Evolutionary conservation across 345 rosid genomes (phyloP), one percentile per base, ranked within the genome.

Genomic region (Camelina sativa): DNA sequence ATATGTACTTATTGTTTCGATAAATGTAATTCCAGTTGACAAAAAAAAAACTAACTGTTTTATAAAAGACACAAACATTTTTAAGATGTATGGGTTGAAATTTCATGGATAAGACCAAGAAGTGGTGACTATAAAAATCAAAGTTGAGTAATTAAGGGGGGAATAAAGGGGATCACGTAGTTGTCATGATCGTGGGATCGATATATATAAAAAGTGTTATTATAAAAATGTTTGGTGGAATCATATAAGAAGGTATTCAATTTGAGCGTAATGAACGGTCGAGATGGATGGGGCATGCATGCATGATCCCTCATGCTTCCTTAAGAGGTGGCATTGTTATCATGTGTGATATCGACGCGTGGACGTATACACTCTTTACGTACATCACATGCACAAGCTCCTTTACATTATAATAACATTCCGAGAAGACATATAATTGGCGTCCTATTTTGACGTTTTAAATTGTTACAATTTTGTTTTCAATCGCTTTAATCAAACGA

Each of bases 241-340:
- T 51, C 16, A 40, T 62, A 34, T 58, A 48, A 48, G 28, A 67
- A 58, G 44, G 54, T 66, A 75, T 28, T 52, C 1, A n/a, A 20
- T 28, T 69, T 28, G 48, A 43, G 50, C 67, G 32, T 67, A 69
- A 76, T 76, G 51, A 8, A 76, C 74, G 80, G 80, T 76, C 62
- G 35, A 67, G 73, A 75, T 67, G 55, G 54, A 75, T 35, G 67
- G 65, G 69, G 46, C 40, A 76, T 76, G 80, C 59, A 76, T 69
- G 75, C 75, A 76, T 76, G 79, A 75, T 68, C 79, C 67, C 54
- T 53, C 69, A 44, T 76, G 70, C 64, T 43, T 69, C 74, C 79
- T 75, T 69, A 69, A 69, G 75, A 76, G 80, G 80, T 76, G 80
- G 80, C 80, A 76, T 46, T 61, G 41, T 46, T 76, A 69, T 69